These are phyloP conservation scores for Serendipita sp. DNA, from an alignment of 768 basidiomycete species.

Conservation along the genomic window DNA sequence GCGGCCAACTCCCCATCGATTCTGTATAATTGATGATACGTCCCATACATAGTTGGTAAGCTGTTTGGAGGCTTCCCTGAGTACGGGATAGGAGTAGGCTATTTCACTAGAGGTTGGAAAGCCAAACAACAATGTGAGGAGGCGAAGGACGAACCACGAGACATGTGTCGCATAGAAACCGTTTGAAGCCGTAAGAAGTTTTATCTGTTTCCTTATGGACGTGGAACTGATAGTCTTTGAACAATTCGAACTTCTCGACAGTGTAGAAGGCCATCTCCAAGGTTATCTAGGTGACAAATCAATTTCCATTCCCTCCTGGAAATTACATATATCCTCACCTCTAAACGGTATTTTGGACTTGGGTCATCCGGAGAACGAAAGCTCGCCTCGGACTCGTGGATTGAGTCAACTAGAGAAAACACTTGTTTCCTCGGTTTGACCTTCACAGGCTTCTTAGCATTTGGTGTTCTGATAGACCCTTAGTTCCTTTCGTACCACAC, in stretches of 20 bases:
- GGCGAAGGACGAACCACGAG: conserved; percentile 34
- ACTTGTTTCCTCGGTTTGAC: conserved; percentile 6
- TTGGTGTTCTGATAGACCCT: neutral
- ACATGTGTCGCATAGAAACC: conserved; percentile 70
- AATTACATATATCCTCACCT: conserved; percentile 23
- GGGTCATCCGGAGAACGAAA: conserved; percentile 12
- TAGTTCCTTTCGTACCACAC: no score
- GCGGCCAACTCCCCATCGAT: conserved; percentile 72
- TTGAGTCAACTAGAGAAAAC: conserved; percentile 29
- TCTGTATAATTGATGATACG: conserved; percentile 79
- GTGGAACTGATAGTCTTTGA: conserved; percentile 53
- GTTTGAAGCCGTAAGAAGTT: conserved; percentile 34
- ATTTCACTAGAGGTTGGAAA: neutral
- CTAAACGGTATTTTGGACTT: conserved; percentile 34
- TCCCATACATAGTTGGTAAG: conserved; percentile 71
- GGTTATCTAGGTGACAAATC: conserved; percentile 31
- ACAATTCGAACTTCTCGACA: conserved; percentile 67
- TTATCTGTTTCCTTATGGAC: conserved; percentile 57
- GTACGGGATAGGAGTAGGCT: conserved; percentile 52
- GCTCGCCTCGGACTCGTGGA: conserved; percentile 42
- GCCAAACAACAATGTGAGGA: neutral
- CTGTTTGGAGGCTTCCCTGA: conserved; percentile 23
- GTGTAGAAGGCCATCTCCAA: conserved; percentile 65
- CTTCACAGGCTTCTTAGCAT: conserved; percentile 4
- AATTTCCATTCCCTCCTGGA: neutral